These are phyloP conservation scores for Lippia alba DNA, from an alignment of 305 asterid species.

Conservation along the genomic window DNA sequence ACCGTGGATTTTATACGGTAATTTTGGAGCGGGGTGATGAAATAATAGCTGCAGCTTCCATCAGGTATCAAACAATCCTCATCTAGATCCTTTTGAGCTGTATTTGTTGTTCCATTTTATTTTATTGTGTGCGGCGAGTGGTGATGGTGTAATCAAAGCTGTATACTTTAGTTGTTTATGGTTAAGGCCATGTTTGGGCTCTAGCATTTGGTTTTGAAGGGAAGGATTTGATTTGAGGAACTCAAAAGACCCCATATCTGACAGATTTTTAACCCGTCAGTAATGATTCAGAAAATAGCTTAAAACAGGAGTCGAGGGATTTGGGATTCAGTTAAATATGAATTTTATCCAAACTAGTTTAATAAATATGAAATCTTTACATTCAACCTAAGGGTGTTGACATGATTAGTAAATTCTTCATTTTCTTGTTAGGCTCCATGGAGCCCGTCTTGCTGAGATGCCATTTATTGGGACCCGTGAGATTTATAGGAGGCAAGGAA, in stretches of 20 bases:
- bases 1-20: constrained; percentile 79
- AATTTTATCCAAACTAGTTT: no score
- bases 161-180: constrained; percentile 12
- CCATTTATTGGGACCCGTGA: constrained; percentile 96
- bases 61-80: constrained; percentile 62
- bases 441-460: constrained; percentile 95
- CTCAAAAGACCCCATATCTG: no score
- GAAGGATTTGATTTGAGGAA: no score
- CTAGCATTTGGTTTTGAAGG: no score
- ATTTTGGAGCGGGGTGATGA: constrained; percentile 95
- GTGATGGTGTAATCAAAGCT: neutral
- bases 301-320: no score
- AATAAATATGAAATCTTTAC: no score
- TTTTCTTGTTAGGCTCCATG: constrained; percentile 69
- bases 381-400: no score
- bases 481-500: constrained; percentile 94
- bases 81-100: no score
- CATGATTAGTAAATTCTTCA: constrained; percentile 30
- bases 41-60: constrained; percentile 81
- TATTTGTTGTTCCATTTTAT: constrained; percentile 15
- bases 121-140: constrained; percentile 3
- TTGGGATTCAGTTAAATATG: no score
- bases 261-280: no score
- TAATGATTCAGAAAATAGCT: no score
- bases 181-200: constrained; percentile 2